A percentile compares a stretch with the other conserved stretches of the same genome.
These are phyloP conservation scores for Linnemannia schmuckeri DNA, from an alignment of 192 early-diverging fungal species.

Conservation along the genomic window DNA sequence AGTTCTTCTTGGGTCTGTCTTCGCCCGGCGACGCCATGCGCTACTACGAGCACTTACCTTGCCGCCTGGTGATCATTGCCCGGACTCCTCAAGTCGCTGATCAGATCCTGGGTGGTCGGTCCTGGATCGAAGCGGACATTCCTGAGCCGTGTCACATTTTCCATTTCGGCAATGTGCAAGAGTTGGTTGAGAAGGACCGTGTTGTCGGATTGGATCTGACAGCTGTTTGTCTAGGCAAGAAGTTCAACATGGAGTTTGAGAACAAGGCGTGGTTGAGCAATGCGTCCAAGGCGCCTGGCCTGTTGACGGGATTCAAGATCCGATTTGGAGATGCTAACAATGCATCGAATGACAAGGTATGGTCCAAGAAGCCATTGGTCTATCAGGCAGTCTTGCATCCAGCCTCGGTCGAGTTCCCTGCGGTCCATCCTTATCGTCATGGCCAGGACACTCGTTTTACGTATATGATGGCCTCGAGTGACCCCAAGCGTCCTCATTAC, in stretches of 20 bases:
- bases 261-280: conserved; percentile 55
- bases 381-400: conserved; percentile 33
- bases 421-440: conserved; percentile 50
- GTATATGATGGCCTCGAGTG: conserved; percentile 56
- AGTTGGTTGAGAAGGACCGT: conserved; percentile 21
- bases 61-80: conserved; percentile 52
- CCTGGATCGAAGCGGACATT: conserved; percentile 54
- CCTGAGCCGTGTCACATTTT: conserved; percentile 55
- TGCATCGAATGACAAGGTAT: not conserved
- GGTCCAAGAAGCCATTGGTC: conserved; percentile 9
- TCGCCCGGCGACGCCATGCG: conserved; percentile 54
- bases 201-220: conserved; percentile 49
- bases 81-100: conserved; percentile 41
- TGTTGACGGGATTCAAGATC: conserved; percentile 44
- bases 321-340: conserved; percentile 17
- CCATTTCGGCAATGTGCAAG: conserved; percentile 53
- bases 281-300: conserved; percentile 48
- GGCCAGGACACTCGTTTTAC: conserved; percentile 44
- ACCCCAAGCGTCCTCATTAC: conserved; percentile 52
- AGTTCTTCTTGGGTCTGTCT: conserved; percentile 48
- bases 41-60: conserved; percentile 49
- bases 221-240: conserved; percentile 49
- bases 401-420: conserved; percentile 53
- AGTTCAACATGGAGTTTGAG: conserved; percentile 55
- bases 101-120: conserved; percentile 29